Conservation (phyloP, 495 filamentous ascomycete genomes). For the Penicillium simplicissimum region DNA sequence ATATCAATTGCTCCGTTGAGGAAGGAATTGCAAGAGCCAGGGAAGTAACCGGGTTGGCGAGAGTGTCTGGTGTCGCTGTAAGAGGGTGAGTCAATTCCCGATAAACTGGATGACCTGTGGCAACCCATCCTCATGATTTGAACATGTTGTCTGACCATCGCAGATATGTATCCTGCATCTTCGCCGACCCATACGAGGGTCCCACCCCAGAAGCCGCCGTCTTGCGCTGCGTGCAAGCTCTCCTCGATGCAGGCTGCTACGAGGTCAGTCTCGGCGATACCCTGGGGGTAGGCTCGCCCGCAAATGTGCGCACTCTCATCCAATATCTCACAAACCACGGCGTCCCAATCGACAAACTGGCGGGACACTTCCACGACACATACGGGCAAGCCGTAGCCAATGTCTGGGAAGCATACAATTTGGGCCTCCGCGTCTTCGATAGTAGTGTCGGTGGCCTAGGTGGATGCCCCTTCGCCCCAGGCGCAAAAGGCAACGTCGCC, state of each 20-base stretch:
- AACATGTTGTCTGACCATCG: not conserved
- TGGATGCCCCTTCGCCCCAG: conserved; percentile 49
- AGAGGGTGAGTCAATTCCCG: conserved; percentile 36
- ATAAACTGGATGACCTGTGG: not conserved
- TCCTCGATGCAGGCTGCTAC: conserved; percentile 44
- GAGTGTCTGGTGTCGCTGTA: conserved; percentile 25
- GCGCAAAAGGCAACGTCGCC: conserved; percentile 48
- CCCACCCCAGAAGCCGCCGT: conserved; percentile 33
- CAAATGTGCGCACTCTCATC: conserved; percentile 31
- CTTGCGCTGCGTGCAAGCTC: conserved; percentile 29
- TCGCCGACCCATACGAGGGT: conserved; percentile 43
- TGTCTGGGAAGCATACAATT: conserved; percentile 42
- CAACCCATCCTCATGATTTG: not conserved
- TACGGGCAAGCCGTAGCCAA: conserved; percentile 47
- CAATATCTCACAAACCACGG: conserved; percentile 25
- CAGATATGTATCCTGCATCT: conserved; percentile 50
- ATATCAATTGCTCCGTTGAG: conserved; percentile 45
- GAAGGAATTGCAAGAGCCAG: conserved; percentile 32
- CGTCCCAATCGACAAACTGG: conserved; percentile 33
- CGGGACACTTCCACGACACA: conserved; percentile 52
- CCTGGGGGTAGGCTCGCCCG: conserved; percentile 39
- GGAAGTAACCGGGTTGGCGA: conserved; percentile 27
- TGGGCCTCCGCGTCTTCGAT: conserved; percentile 46
- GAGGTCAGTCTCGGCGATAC: conserved; percentile 51
- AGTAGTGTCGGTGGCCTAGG: conserved; percentile 47